Evolutionary conservation across 495 filamentous ascomycete species (phyloP).

Genomic region (Corynascus novoguineensis): DNA sequence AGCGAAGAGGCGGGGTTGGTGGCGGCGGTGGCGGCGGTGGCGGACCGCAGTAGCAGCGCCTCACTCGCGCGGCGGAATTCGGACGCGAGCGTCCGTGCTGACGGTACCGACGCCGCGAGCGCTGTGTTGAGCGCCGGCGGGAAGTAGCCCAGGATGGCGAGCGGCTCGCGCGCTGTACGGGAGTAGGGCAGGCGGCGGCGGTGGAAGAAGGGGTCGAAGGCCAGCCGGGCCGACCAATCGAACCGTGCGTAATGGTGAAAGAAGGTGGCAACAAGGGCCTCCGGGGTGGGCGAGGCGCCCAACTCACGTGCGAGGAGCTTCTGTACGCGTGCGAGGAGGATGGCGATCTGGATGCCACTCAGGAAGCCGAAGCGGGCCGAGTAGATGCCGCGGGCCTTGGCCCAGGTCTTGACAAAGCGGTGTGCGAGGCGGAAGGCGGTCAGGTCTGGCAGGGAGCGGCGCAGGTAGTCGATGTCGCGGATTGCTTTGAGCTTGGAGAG

Average conservation of each 20-base stretch:
- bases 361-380: conserved; percentile 54
- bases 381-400: conserved; percentile 51
- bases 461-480: conserved; percentile 51
- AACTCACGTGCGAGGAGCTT: conserved; percentile 39
- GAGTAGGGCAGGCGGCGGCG: conserved; percentile 37
- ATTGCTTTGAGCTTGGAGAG: conserved; percentile 51
- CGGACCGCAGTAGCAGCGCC: conserved; percentile 17
- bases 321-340: conserved; percentile 48
- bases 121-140: conserved; percentile 51
- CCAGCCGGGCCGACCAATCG: conserved; percentile 44
- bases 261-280: conserved; percentile 47
- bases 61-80: conserved; percentile 42
- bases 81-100: conserved; percentile 39
- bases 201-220: conserved; percentile 50
- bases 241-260: conserved; percentile 55
- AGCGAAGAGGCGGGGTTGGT: background rate
- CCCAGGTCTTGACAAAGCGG: conserved; percentile 50
- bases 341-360: conserved; percentile 52
- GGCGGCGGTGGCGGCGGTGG: background rate
- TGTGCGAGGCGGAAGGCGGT: conserved; percentile 47
- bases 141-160: conserved; percentile 51
- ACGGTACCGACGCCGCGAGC: conserved; percentile 41
- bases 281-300: conserved; percentile 23
- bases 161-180: conserved; percentile 47
- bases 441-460: conserved; percentile 47